Evolutionary conservation across 768 basidiomycete genomes (phyloP).

Genomic region (Paxillus rubicundulus): DNA sequence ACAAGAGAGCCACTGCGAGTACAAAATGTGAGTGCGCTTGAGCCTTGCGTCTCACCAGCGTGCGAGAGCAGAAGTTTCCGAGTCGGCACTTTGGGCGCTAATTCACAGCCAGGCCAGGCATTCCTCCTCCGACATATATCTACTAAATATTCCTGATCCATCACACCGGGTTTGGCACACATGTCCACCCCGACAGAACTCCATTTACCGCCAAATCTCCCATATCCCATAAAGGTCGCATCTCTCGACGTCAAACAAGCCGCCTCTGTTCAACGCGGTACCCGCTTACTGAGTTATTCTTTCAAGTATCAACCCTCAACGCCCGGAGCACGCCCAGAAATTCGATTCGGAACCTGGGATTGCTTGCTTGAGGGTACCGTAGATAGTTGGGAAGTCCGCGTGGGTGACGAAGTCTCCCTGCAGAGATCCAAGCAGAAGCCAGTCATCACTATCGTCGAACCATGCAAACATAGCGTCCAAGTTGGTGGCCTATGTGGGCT

Average conservation of each 20-base stretch:
- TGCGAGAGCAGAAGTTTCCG: background rate
- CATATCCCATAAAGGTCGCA: constrained; percentile 83
- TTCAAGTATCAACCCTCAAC: constrained; percentile 57
- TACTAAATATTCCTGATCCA: background rate
- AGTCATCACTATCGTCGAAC: constrained; percentile 71
- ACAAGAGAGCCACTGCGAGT: background rate
- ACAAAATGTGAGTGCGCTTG: background rate
- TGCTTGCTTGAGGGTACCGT: constrained; percentile 79
- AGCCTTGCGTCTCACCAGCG: background rate
- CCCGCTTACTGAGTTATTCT: constrained; percentile 80
- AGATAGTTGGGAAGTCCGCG: constrained; percentile 63
- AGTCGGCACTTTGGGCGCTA: background rate
- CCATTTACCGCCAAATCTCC: constrained; percentile 70
- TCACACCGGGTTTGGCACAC: constrained; percentile 3
- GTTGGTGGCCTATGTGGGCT: constrained; percentile 88
- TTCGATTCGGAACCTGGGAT: constrained; percentile 90
- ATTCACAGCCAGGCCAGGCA: background rate
- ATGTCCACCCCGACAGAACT: constrained; percentile 72
- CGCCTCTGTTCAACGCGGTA: constrained; percentile 59
- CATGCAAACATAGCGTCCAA: constrained; percentile 96
- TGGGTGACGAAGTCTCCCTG: constrained; percentile 62
- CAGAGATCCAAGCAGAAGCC: constrained; percentile 58
- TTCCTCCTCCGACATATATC: constrained; percentile 12
- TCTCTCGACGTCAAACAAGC: constrained; percentile 55
- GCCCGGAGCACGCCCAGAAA: constrained; percentile 52